Evolutionary conservation across 116 monocot genomes (phyloP), one percentile per base, ranked within the genome.

Genomic region (Trichopus zeylanicus): DNA sequence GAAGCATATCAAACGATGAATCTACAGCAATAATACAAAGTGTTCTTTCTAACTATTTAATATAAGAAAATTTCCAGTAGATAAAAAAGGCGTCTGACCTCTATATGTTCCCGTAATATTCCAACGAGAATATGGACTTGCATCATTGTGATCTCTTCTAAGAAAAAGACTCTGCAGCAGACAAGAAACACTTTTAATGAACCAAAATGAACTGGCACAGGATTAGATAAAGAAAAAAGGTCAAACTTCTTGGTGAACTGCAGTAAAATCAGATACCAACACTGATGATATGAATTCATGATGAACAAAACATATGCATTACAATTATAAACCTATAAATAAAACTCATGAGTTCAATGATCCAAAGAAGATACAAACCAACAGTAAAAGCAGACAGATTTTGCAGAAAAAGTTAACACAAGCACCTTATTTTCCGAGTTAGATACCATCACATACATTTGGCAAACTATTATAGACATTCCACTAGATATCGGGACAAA

Each of bases 101-200:
- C 63, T 92, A 68, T 92, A 92, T 71, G 87, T 87, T 78, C 92
- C 92, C 19, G 87, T 84, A 49, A 92, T 92, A 74, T 92, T 92
- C 87, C 87, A 84, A 23, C 13, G 32, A 31, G 81, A 84, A 79
- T 81, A 87, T 25, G 71, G 59, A 67, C 52, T 74, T 33, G 63
- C 26, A 28, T 81, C 87, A 31, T 65, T 74, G 9, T 79, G 81
- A 73, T 77, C 75, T 62, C 87, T 76, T 77, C 84, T 75, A 53
- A 84, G 67, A 61, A 87, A 81, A 20, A 74, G 64, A 51, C 57
- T 48, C 82, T 75, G 78, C 31, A 65, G 53, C 9, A 37, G 46
- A 57, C 51, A 31, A 59, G 20, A n/a, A n/a, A n/a, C n/a, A n/a
- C n/a, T 6, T 20, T 20, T 22, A 49, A 4, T 22, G 9, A 24